Conservation (phyloP, 139 green algal genomes). For the Diplosphaera chodatii region DNA sequence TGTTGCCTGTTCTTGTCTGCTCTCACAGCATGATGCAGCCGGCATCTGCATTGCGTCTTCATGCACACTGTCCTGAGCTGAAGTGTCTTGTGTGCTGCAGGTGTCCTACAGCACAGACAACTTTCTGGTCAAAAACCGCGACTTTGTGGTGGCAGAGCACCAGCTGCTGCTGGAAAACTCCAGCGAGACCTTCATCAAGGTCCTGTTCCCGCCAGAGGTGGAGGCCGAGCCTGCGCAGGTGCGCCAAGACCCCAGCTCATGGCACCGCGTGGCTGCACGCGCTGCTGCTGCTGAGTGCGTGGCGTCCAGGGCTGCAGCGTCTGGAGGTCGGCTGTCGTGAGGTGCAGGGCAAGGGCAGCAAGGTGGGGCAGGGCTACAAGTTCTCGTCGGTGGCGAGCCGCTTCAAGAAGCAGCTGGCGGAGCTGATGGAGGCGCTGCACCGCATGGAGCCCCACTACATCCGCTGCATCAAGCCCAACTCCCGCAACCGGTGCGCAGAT, state of each 20-base stretch:
- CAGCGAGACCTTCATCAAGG: conserved; percentile 45
- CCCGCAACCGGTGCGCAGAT: conserved; percentile 38
- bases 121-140: conserved; percentile 78
- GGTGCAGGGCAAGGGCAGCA: conserved; percentile 5
- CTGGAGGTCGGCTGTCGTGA: no score
- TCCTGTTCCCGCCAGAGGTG: conserved; percentile 55
- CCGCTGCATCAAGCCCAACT: conserved; percentile 99
- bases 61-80: no score
- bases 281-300: no score
- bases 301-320: no score
- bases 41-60: no score
- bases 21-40: no score
- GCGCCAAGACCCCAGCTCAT: no score
- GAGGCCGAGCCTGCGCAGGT: conserved; percentile 6
- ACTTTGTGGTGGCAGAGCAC: conserved; percentile 97
- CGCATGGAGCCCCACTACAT: conserved; percentile 98
- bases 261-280: no score
- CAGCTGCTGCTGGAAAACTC: conserved; percentile 75
- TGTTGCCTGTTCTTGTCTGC: no score
- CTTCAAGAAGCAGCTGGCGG: conserved; percentile 93
- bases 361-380: conserved; percentile 58
- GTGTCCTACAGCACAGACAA: conserved; percentile 65
- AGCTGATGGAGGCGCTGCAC: conserved; percentile 89
- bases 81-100: not conserved
- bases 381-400: conserved; percentile 80